A percentile compares a stretch with the other conserved stretches of the same genome.
These are phyloP conservation scores for Bruguiera sexangula DNA, from an alignment of 345 rosid genomes.

Conservation along the genomic window DNA sequence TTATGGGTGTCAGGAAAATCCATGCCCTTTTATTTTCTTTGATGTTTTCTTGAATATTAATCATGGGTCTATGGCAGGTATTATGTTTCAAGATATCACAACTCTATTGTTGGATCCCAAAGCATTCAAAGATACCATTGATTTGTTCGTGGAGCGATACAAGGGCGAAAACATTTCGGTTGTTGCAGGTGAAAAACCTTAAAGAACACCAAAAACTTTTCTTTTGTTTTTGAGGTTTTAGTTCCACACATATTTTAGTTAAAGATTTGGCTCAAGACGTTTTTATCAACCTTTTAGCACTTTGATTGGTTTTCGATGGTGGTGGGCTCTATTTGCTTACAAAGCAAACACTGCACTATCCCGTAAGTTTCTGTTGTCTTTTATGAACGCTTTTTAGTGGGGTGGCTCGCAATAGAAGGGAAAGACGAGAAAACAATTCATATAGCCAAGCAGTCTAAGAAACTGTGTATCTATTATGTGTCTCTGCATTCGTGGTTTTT, in stretches of 20 bases:
- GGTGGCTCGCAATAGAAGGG: no score
- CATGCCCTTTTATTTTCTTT: not conserved
- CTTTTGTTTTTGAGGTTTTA: not conserved
- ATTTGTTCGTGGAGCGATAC: constrained; percentile 89
- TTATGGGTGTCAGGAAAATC: no score
- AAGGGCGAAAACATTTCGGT: constrained; percentile 79
- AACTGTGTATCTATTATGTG: constrained; percentile 18
- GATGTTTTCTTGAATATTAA: not conserved
- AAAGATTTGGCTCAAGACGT: constrained; percentile 18
- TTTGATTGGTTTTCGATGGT: constrained; percentile 28
- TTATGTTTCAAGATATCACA: constrained; percentile 97
- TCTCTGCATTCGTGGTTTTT: constrained; percentile 3
- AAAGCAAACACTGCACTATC: constrained; percentile 25
- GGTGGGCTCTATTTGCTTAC: constrained; percentile 33
- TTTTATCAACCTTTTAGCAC: constrained; percentile 20
- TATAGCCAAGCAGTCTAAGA: constrained; percentile 21
- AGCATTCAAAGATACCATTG: constrained; percentile 89
- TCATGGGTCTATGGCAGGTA: constrained; percentile 48
- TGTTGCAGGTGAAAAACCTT: constrained; percentile 71
- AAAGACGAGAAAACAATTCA: not conserved
- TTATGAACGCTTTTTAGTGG: constrained; percentile 24
- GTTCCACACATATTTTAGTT: constrained; percentile 4
- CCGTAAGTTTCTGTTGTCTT: constrained; percentile 37
- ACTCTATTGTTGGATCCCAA: constrained; percentile 83
- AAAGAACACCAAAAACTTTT: not conserved